Evolutionary conservation across 495 filamentous ascomycete species (phyloP).

Genomic region (Penicillium simplicissimum): DNA sequence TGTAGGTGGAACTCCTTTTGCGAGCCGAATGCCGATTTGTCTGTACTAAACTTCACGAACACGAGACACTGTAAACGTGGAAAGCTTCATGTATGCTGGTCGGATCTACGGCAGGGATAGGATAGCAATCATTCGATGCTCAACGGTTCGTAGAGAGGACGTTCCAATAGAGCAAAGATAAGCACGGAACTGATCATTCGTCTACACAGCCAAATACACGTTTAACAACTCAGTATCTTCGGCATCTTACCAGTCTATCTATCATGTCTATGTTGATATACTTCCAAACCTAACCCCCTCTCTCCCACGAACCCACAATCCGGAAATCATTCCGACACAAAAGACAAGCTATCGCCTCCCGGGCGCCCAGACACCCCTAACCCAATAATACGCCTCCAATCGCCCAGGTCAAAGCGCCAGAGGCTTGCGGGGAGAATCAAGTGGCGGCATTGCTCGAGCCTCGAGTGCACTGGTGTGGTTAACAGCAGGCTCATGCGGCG

Average conservation of each 20-base stretch:
- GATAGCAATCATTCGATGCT: neutral
- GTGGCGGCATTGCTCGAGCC: neutral
- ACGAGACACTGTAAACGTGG: neutral
- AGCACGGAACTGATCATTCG: neutral
- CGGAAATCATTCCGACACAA: conserved; percentile 1
- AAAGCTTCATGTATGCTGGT: neutral
- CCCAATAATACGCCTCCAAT: conserved; percentile 5
- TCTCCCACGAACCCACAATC: neutral
- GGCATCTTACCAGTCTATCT: neutral
- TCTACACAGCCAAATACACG: neutral
- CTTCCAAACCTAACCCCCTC: neutral
- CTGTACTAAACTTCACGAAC: neutral
- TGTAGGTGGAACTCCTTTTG: neutral
- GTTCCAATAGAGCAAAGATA: neutral
- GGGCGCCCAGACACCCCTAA: neutral
- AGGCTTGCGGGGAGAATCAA: neutral
- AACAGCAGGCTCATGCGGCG: neutral
- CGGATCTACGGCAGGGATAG: too few species aligned
- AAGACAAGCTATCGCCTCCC: conserved; percentile 8
- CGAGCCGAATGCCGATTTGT: too few species aligned
- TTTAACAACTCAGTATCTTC: neutral
- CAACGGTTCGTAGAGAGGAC: neutral
- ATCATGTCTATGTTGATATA: neutral
- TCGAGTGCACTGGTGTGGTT: neutral
- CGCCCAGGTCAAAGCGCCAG: conserved; percentile 9